These are phyloP conservation scores for Barbatosphaeria neglecta DNA, from an alignment of 495 filamentous ascomycete species.

Conservation along the genomic window DNA sequence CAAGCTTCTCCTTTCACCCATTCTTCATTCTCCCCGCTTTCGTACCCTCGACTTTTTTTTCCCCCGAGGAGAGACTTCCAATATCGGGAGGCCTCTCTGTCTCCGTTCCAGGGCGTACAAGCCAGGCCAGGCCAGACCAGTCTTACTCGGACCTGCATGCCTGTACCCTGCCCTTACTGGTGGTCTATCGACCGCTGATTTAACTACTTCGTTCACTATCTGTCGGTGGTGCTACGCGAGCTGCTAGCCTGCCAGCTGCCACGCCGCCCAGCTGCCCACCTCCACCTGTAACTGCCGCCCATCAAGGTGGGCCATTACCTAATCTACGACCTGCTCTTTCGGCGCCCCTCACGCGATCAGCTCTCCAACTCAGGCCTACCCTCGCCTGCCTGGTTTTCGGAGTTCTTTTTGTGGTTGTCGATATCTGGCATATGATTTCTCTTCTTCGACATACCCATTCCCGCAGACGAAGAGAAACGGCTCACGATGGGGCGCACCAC, in stretches of 20 bases:
- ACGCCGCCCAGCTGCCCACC: background rate
- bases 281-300: background rate
- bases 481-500: constrained; percentile 30
- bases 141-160: too few relatives aligned
- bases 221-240: background rate
- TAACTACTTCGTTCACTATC: background rate
- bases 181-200: background rate
- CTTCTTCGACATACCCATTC: constrained; percentile 1
- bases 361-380: background rate
- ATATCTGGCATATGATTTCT: constrained; percentile 9
- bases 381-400: background rate
- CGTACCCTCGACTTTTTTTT: background rate
- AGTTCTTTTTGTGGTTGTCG: background rate
- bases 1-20: background rate
- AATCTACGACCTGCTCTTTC: background rate
- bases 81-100: too few relatives aligned
- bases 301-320: too few relatives aligned
- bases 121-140: too few relatives aligned
- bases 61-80: too few relatives aligned
- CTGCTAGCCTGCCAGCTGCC: background rate
- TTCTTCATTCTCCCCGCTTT: background rate
- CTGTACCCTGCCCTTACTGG: background rate
- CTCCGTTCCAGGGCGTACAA: too few relatives aligned
- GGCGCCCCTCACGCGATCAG: constrained; percentile 1
- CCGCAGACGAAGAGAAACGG: constrained; percentile 3